A percentile compares a stretch with the other conserved stretches of the same genome.
phyloP scores from a whole-genome alignment of 1,139 yeast species.

The Kodamaea alishanica region DNA sequence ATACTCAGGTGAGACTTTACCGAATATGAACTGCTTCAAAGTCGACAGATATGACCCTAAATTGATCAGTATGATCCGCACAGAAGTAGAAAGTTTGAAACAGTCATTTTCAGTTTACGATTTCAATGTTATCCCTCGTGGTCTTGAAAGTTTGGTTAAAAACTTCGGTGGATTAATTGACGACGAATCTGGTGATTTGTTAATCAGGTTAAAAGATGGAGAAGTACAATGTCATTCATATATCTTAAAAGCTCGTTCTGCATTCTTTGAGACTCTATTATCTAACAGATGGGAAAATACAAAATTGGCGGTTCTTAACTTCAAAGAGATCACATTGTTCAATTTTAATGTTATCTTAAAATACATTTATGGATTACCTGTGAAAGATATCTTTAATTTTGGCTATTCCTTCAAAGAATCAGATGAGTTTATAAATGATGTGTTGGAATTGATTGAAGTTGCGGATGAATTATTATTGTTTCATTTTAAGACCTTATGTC shows the following conservation, averaged over 20 bases:
- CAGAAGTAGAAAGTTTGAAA: slow-evolving; percentile 18
- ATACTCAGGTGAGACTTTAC: slow-evolving; percentile 26
- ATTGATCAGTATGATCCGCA: slow-evolving; percentile 4
- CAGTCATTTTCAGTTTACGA: slow-evolving; percentile 18
- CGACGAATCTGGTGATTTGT: slow-evolving; percentile 18
- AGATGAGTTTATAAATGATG: slow-evolving; percentile 50
- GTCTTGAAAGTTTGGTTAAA: background rate
- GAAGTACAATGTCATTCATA: slow-evolving; percentile 44
- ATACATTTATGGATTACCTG: slow-evolving; percentile 57
- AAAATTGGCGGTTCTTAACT: slow-evolving; percentile 27
- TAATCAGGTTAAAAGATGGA: slow-evolving; percentile 39
- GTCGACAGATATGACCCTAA: slow-evolving; percentile 3
- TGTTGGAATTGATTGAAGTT: slow-evolving; percentile 57
- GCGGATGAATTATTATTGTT: slow-evolving; percentile 64
- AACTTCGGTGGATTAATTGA: slow-evolving; percentile 6
- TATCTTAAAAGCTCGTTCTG: slow-evolving; percentile 53
- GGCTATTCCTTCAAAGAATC: slow-evolving; percentile 22
- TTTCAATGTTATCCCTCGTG: background rate
- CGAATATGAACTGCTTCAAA: slow-evolving; percentile 4
- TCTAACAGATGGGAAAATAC: slow-evolving; percentile 51
- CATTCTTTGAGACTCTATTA: slow-evolving; percentile 60
- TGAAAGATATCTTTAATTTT: slow-evolving; percentile 43
- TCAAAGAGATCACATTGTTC: slow-evolving; percentile 39
- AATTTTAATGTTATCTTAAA: slow-evolving; percentile 52
- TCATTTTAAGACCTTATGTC: slow-evolving; percentile 58